Evolutionary conservation across 495 filamentous ascomycete species (phyloP), one percentile per base, ranked within the genome.

Genomic region (Penicillium odoratum): DNA sequence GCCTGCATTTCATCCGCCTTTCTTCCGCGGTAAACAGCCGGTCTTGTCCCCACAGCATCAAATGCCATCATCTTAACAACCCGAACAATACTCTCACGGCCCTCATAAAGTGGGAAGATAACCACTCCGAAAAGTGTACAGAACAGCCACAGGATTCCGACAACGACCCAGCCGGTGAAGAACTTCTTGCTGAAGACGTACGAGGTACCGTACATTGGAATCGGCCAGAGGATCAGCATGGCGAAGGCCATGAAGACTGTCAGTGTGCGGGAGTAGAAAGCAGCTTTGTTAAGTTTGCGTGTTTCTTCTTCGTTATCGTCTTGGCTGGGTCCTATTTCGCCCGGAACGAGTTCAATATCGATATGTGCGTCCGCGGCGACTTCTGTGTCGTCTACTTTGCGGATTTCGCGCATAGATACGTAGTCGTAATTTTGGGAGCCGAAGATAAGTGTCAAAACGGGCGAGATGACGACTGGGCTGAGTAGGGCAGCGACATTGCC

Each of bases 121-220:
- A 90, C 90, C 5, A 97, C 92, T 16, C 82, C 86, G 58, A 85
- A 78, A 7, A 85, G 73, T 0, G 85, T 89, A 65, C 79, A 84
- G 68, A 96, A 95, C 61, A 97, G 80, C 93, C 92, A 97, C 29
- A 93, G 70, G 48, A 97, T 89, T 0, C 91, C 92, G 3, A 97
- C 88, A 13, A 82, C 76, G 16, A 96, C 85, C 92, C 92, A 97
- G 34, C 93, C 92, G 3, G 91, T 93, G 75, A 96, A 97, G 78
- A 97, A 97, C 46, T 82, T 81, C 76, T 91, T 92, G 69, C 84
- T 89, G 76, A 97, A 97, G 38, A 97, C 82, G 66, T 98, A 98
- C 21, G 83, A 84, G 7, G 80, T 79, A 7, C 91, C 93, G 67
- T 95, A 98, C 85, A 98, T 85, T 1, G 93, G 93, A 80, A 97